Evolutionary conservation across 2,329 filamentous ascomycete species (phyloP).

Genomic region (Celoporthe dispersa): DNA sequence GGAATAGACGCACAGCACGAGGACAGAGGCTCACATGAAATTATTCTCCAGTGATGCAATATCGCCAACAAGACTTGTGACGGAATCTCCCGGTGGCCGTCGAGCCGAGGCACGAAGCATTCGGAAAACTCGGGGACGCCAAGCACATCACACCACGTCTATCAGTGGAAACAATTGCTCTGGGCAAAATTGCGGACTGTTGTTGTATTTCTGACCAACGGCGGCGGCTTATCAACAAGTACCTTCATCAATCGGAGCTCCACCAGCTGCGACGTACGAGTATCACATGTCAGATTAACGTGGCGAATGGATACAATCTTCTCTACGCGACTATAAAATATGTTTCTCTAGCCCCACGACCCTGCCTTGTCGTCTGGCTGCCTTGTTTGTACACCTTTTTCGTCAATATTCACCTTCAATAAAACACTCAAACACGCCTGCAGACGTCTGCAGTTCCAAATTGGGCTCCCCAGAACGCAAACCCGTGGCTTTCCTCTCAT

Average conservation of each 20-base stretch:
- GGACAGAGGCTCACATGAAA: background rate
- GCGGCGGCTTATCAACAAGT: background rate
- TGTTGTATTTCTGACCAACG: background rate
- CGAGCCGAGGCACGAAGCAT: slow-evolving; percentile 1
- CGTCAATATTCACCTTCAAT: background rate
- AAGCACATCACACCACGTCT: background rate
- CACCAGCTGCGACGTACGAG: background rate
- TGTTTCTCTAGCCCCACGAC: background rate
- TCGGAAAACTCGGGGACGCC: background rate
- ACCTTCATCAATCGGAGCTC: background rate
- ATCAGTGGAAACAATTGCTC: background rate
- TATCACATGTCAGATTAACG: background rate
- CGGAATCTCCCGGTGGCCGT: background rate
- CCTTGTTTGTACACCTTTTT: background rate
- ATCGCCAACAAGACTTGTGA: background rate
- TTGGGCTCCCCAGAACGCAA: background rate
- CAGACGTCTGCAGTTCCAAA: background rate
- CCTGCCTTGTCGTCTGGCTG: background rate
- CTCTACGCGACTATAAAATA: slow-evolving; percentile 1
- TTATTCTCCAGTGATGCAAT: background rate
- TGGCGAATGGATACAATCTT: background rate
- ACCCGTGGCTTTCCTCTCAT: slow-evolving; percentile 12
- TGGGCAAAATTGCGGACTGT: background rate
- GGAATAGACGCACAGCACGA: background rate
- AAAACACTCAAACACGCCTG: background rate